Conservation (phyloP, 768 basidiomycete genomes). For the Termitomyces sp. region DNA sequence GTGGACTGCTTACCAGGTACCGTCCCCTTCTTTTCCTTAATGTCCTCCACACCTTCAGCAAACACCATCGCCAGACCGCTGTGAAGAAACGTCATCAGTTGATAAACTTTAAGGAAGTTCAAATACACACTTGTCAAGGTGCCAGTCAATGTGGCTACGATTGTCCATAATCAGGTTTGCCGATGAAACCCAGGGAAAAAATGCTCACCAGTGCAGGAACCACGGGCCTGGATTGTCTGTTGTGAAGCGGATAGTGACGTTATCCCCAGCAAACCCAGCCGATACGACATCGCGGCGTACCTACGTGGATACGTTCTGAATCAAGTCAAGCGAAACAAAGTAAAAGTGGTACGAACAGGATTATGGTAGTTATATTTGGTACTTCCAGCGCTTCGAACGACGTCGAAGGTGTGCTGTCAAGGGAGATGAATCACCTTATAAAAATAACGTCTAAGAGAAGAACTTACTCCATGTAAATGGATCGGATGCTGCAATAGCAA, state of each 20-base stretch:
- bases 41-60: slow-evolving; percentile 20
- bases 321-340: neutral
- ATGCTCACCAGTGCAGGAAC: slow-evolving; percentile 9
- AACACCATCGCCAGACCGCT: neutral
- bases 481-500: slow-evolving; percentile 16
- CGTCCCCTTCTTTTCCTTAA: neutral
- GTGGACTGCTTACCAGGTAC: neutral
- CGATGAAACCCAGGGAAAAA: neutral
- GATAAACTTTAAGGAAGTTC: neutral
- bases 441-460: neutral
- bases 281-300: slow-evolving; percentile 20
- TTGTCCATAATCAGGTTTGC: neutral
- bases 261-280: slow-evolving; percentile 11
- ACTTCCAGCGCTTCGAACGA: slow-evolving; percentile 26
- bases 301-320: neutral
- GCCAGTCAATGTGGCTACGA: slow-evolving; percentile 4
- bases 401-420: slow-evolving; percentile 28
- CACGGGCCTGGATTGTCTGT: slow-evolving; percentile 33
- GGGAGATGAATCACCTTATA: neutral
- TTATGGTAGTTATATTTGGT: slow-evolving; percentile 32
- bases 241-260: slow-evolving; percentile 32
- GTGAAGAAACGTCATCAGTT: neutral
- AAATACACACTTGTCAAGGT: neutral
- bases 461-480: slow-evolving; percentile 24
- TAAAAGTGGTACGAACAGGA: slow-evolving; percentile 23